These are phyloP conservation scores for Plasmodium gaboni DNA, from an alignment of 169 alveolate species.

Conservation along the genomic window DNA sequence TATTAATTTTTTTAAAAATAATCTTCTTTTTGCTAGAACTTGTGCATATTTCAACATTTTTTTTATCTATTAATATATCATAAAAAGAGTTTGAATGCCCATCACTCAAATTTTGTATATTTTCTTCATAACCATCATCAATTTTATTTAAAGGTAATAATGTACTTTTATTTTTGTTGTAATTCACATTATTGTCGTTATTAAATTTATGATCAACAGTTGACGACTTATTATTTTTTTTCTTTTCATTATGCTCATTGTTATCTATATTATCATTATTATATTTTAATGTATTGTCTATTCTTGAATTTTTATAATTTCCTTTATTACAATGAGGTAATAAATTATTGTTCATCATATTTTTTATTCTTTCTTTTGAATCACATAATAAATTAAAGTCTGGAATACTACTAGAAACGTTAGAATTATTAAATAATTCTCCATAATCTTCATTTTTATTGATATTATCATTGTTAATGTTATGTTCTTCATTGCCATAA, in stretches of 20 bases:
- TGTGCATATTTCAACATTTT: conserved; percentile 18
- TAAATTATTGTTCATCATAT: background rate
- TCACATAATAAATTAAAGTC: background rate
- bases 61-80: conserved; percentile 1
- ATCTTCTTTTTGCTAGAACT: conserved; percentile 13
- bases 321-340: background rate
- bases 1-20: conserved; percentile 8
- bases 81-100: background rate
- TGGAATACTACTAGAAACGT: conserved; percentile 7
- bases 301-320: background rate
- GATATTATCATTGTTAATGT: conserved; percentile 18
- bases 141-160: conserved; percentile 1
- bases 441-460: conserved; percentile 7
- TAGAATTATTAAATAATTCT: conserved; percentile 15
- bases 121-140: conserved; percentile 3
- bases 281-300: background rate
- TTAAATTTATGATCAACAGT: background rate
- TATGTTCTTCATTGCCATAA: background rate
- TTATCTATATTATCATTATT: background rate
- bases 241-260: background rate
- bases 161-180: background rate
- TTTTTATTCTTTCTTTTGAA: conserved; percentile 11
- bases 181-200: background rate
- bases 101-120: background rate
- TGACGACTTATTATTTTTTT: background rate